These are phyloP conservation scores for Solanum bukasovii DNA, from an alignment of 257 asterid species.

Conservation along the genomic window DNA sequence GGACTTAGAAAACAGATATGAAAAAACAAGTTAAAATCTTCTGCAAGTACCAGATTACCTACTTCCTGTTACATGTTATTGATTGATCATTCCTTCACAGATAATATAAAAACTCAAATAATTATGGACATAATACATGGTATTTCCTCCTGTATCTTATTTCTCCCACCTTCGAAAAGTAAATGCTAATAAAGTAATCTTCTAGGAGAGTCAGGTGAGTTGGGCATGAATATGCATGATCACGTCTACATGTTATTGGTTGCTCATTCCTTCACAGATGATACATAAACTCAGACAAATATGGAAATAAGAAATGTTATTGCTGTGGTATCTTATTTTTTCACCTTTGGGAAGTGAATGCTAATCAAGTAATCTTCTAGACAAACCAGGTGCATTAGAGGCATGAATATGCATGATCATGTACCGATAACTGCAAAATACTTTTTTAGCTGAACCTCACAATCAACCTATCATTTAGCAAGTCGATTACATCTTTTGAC, in stretches of 20 bases:
- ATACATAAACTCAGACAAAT: neutral
- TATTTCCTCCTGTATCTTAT: neutral
- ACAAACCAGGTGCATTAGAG: neutral
- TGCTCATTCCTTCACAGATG: neutral
- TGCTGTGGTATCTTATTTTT: neutral
- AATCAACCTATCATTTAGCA: neutral
- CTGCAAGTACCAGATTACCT: neutral
- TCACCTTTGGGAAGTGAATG: neutral
- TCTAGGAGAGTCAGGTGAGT: neutral
- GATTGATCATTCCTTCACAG: neutral
- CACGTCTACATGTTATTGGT: neutral
- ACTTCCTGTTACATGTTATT: neutral
- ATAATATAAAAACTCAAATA: neutral
- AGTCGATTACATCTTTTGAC: neutral
- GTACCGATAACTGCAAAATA: neutral
- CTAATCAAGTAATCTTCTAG: neutral
- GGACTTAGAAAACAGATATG: neutral
- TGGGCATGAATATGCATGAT: neutral
- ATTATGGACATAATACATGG: neutral
- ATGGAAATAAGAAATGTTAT: neutral
- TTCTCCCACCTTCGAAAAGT: neutral
- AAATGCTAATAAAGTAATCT: neutral
- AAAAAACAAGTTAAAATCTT: neutral
- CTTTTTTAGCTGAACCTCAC: neutral
- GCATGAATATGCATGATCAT: neutral